A percentile compares a stretch with the other conserved stretches of the same genome.
Conservation (phyloP, 148 eudicot species). For the Euryodendron excelsum region DNA sequence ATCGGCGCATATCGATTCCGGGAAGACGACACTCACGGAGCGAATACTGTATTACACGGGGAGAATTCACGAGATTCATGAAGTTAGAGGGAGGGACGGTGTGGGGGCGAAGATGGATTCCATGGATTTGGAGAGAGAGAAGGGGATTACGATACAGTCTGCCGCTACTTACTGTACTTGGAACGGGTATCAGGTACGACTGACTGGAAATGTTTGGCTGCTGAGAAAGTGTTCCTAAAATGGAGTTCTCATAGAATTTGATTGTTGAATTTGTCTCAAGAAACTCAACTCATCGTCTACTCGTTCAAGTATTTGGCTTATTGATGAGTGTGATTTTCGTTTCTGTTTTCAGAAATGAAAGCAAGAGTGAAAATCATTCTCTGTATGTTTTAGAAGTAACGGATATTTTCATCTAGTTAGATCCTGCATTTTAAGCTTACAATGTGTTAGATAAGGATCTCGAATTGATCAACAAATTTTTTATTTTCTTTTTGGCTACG, state of each 20-base stretch:
- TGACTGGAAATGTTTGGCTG: neutral
- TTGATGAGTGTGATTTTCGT: neutral
- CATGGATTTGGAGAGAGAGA: conserved; percentile 97
- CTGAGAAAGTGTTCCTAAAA: neutral
- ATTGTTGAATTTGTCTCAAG: neutral
- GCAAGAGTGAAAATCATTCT: neutral
- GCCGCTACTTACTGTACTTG: conserved; percentile 96
- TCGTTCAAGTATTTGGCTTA: neutral
- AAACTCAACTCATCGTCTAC: neutral
- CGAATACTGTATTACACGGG: conserved; percentile 82
- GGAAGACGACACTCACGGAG: conserved; percentile 95
- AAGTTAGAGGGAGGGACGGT: conserved; percentile 91
- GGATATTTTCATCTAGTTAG: no score
- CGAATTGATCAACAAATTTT: neutral
- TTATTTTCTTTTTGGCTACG: neutral
- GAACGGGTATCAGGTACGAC: conserved; percentile 87
- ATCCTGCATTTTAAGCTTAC: neutral
- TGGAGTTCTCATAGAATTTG: neutral
- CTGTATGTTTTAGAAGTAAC: no score
- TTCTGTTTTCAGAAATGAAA: neutral
- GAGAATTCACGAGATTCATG: conserved; percentile 89
- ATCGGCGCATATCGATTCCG: conserved; percentile 96
- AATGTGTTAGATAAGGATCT: neutral
- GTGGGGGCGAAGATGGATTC: conserved; percentile 98
- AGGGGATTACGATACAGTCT: conserved; percentile 93